Evolutionary conservation across 192 early-diverging fungal species (phyloP).

Genomic region (Coemansia sp.): DNA sequence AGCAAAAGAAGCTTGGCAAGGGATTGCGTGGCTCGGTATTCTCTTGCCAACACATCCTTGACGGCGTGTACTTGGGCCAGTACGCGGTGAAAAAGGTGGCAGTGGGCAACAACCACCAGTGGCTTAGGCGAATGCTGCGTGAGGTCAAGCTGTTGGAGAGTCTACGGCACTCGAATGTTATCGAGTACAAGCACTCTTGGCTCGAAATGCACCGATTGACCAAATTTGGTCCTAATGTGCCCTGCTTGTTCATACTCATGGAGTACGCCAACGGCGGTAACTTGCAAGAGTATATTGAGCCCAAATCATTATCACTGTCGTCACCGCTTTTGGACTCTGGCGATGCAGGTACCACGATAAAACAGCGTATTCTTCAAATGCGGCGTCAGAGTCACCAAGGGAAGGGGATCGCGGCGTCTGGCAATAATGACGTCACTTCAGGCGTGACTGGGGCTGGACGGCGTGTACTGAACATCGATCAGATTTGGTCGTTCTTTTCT

Average conservation of each 20-base stretch:
- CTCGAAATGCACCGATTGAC: conserved; percentile 81
- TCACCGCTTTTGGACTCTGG: neutral
- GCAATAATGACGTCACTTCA: neutral
- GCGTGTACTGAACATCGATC: conserved; percentile 58
- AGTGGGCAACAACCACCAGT: conserved; percentile 85
- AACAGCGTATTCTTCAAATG: conserved; percentile 29
- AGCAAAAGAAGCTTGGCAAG: conserved; percentile 83
- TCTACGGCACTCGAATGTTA: conserved; percentile 88
- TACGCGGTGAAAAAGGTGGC: conserved; percentile 96
- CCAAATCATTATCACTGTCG: neutral
- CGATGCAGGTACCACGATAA: conserved; percentile 23
- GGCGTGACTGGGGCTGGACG: conserved; percentile 3
- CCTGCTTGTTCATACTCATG: conserved; percentile 96
- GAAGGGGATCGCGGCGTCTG: neutral
- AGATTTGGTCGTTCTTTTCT: conserved; percentile 86
- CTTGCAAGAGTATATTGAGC: conserved; percentile 87
- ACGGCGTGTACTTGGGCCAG: conserved; percentile 71
- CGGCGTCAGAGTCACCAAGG: conserved; percentile 24
- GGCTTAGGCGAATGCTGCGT: conserved; percentile 90
- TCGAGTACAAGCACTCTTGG: conserved; percentile 97
- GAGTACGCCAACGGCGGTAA: conserved; percentile 93
- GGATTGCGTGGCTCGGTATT: conserved; percentile 90
- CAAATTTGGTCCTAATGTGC: conserved; percentile 76
- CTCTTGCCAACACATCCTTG: conserved; percentile 80
- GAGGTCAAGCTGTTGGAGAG: conserved; percentile 92